Evolutionary conservation across 805 yeast genomes (phyloP).

Genomic region (Starmerella potacharoeniae): DNA sequence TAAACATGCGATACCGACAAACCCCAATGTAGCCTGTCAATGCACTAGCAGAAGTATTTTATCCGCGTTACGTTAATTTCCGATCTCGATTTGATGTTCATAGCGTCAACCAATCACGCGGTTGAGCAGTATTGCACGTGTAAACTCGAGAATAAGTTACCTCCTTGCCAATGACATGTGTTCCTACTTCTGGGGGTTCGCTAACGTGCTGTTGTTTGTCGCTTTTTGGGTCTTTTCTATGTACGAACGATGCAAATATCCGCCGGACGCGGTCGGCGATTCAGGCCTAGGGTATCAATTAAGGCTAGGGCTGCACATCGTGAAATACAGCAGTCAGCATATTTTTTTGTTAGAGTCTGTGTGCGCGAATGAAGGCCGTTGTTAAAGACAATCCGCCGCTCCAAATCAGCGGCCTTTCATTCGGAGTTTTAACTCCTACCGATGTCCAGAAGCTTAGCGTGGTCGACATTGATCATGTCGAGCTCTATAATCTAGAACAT

Average conservation of each 20-base stretch:
- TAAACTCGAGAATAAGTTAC: too few relatives aligned
- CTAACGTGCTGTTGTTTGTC: background rate
- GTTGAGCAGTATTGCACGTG: too few relatives aligned
- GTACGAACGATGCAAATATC: too few relatives aligned
- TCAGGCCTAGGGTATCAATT: background rate
- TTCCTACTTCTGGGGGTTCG: too few relatives aligned
- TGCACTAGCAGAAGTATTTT: too few relatives aligned
- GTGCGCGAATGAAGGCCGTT: slow-evolving; percentile 29
- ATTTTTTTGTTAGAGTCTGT: background rate
- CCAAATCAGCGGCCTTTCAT: slow-evolving; percentile 78
- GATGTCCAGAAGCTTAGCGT: slow-evolving; percentile 90
- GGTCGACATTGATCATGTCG: slow-evolving; percentile 85
- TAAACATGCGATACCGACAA: too few relatives aligned
- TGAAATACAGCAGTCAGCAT: background rate
- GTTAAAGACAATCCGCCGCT: slow-evolving; percentile 75
- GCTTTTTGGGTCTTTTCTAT: background rate
- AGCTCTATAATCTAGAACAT: slow-evolving; percentile 78
- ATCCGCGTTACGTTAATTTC: too few relatives aligned
- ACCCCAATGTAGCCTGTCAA: too few relatives aligned
- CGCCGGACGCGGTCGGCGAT: background rate
- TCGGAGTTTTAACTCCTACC: slow-evolving; percentile 82
- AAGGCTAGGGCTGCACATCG: background rate
- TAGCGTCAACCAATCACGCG: too few relatives aligned
- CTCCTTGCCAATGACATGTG: too few relatives aligned
- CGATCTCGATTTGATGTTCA: too few relatives aligned